Conservation (phyloP, 2,329 filamentous ascomycete species). For the Huntiella abstrusa region DNA sequence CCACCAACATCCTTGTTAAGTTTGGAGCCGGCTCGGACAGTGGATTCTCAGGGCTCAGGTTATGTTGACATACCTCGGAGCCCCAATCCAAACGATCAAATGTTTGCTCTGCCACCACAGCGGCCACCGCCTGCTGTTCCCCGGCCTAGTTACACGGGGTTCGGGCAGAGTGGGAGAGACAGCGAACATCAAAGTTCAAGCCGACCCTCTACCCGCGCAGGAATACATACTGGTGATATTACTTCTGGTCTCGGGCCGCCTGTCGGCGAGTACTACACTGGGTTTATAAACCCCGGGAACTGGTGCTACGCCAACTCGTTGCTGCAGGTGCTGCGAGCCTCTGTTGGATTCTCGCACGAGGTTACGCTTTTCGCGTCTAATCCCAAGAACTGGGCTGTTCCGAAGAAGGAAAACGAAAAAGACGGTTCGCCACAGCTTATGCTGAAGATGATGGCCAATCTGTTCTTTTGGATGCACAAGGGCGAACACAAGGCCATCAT, state of each 20-base stretch:
- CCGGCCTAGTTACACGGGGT: slow-evolving; percentile 35
- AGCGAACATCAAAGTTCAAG: slow-evolving; percentile 2
- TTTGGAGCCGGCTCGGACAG: too few relatives aligned
- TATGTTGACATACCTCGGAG: neutral
- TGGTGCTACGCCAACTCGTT: slow-evolving; percentile 91
- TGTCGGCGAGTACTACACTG: slow-evolving; percentile 29
- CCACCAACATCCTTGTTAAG: slow-evolving; percentile 12
- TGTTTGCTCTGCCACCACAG: slow-evolving; percentile 12
- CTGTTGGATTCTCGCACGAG: slow-evolving; percentile 46
- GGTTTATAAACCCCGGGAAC: slow-evolving; percentile 60
- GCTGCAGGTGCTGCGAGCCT: slow-evolving; percentile 65
- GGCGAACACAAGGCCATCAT: slow-evolving; percentile 32
- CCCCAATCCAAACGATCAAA: slow-evolving; percentile 5
- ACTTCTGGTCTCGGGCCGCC: neutral
- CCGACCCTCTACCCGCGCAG: slow-evolving; percentile 18
- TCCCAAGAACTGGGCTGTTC: slow-evolving; percentile 46
- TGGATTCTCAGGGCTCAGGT: slow-evolving; percentile 8
- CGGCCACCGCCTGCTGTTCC: slow-evolving; percentile 47
- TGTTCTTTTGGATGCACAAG: slow-evolving; percentile 37
- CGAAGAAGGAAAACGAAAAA: slow-evolving; percentile 41
- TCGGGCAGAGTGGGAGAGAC: slow-evolving; percentile 7
- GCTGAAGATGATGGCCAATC: slow-evolving; percentile 37
- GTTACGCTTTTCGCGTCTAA: slow-evolving; percentile 35
- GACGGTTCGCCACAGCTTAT: slow-evolving; percentile 37
- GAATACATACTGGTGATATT: neutral